These are phyloP conservation scores for Aspergillus alliaceus DNA, from an alignment of 2,329 filamentous ascomycete species.

Conservation along the genomic window DNA sequence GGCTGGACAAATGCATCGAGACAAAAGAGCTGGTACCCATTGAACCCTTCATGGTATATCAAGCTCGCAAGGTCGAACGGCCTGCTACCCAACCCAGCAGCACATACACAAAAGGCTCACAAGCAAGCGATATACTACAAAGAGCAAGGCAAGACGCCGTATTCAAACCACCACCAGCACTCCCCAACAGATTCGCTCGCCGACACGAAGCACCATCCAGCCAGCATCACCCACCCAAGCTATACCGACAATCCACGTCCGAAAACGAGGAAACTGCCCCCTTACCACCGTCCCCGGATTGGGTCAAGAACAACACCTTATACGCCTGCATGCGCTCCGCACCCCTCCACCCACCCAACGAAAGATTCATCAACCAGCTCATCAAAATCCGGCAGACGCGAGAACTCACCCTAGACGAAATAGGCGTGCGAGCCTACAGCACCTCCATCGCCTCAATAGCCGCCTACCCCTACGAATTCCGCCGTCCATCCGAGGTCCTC, in stretches of 20 bases:
- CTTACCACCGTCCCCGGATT: slow-evolving; percentile 69
- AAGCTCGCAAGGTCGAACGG: slow-evolving; percentile 45
- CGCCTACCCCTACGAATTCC: slow-evolving; percentile 69
- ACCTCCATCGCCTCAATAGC: slow-evolving; percentile 80
- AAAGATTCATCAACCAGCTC: slow-evolving; percentile 71
- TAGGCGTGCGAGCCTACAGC: slow-evolving; percentile 83
- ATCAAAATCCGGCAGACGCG: slow-evolving; percentile 72
- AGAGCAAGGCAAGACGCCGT: slow-evolving; percentile 53
- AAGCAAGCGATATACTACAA: slow-evolving; percentile 46
- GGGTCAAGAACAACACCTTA: slow-evolving; percentile 60
- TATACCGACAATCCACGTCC: slow-evolving; percentile 72
- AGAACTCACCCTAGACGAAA: slow-evolving; percentile 69
- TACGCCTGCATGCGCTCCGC: slow-evolving; percentile 84
- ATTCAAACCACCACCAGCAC: not conserved
- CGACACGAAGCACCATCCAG: slow-evolving; percentile 8
- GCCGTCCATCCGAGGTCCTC: slow-evolving; percentile 43
- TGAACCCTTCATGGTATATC: slow-evolving; percentile 53
- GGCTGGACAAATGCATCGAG: slow-evolving; percentile 52
- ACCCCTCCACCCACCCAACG: slow-evolving; percentile 68
- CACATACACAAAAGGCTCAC: not conserved
- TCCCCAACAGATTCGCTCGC: not conserved
- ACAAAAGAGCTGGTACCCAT: slow-evolving; percentile 46
- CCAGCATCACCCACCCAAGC: slow-evolving; percentile 36
- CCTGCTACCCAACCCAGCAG: slow-evolving; percentile 20
- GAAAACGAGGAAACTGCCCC: slow-evolving; percentile 65